Base-by-base conservation (phyloP, 1,284 basidiomycete genomes). In the Leccinum pachyderme region DNA sequence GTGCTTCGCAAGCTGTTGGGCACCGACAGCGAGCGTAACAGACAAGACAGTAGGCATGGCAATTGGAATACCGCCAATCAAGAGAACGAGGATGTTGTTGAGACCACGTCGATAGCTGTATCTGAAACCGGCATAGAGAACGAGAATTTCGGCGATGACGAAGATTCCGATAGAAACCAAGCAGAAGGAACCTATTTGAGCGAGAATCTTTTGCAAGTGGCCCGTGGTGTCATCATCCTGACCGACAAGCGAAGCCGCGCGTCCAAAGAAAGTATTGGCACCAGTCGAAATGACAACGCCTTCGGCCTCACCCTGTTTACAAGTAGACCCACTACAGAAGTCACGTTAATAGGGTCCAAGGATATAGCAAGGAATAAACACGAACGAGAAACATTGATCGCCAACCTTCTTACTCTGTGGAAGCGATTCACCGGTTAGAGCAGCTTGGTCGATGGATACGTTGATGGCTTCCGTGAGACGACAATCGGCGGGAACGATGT, bases 51-150 rank as follows among this genome's bases (percentile, higher is more conserved):
- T 96, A 65, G 95, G 95, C 94, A 98, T 96, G 72, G 94, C 95
- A 77, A 97, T 97, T 71, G 95, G 95, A 70, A 98, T 97, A 83
- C 95, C 95, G 82, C 95, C 93, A 77, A 98, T 97, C 83, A 98
- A 82, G 73, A 97, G 90, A 65, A 97, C 93, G 49, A 97, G 84
- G 77, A 97, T 95, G 81, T 95, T 91, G 82, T 98, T 87, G 65
- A 98, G 88, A 80, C 95, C 95, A 62, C 87, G 88, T 70, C 95
- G 93, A 81, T 98, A 98, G 50, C 69, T 75, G 82, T 91, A 96
- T 56, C 80, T 81, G 89, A 91, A 95, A 47, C 84, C 89, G 53
- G 91, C 89, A 73, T 95, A 95, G 56, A 95, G 81, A 63, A 91
- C 84, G 72, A 94, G 79, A 60, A 95, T 95, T 75, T 95, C 93